Percentiles rank a stretch among this genome's conserved stretches.
phyloP scores from a whole-genome alignment of 306 rosid species.

The Betula pendula region DNA sequence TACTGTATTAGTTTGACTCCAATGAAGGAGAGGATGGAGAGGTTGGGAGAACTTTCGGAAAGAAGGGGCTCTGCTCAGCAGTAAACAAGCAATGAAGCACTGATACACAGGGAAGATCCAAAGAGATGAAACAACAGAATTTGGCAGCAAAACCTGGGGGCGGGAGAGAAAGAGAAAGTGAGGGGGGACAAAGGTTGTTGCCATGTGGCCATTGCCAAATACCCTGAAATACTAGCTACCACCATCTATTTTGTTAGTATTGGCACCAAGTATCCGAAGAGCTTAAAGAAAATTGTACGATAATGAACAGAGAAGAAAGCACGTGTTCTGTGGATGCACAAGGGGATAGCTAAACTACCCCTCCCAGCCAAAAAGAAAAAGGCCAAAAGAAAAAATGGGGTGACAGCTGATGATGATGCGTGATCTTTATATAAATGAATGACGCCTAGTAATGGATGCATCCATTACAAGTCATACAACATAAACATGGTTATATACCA shows the following conservation, averaged over 20 bases:
- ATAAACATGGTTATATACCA: not conserved
- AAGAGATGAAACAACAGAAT: slow-evolving; percentile 2
- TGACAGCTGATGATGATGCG: not conserved
- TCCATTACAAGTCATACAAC: not conserved
- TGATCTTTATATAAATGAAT: not conserved
- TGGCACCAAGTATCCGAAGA: not conserved
- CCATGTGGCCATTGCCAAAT: not conserved
- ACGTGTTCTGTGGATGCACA: not conserved
- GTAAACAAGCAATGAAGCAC: slow-evolving; percentile 6
- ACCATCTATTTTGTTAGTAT: not conserved
- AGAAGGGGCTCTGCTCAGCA: not conserved
- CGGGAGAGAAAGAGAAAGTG: slow-evolving; percentile 1
- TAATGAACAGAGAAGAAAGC: not conserved
- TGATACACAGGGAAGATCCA: slow-evolving; percentile 1
- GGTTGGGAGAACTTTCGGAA: not conserved
- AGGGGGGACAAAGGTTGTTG: not conserved
- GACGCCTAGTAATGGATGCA: not conserved
- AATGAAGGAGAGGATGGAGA: not conserved
- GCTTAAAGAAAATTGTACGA: not conserved
- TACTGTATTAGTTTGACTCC: not conserved
- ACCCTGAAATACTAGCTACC: not conserved
- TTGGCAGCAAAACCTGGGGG: slow-evolving; percentile 10
- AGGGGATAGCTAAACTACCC: not conserved
- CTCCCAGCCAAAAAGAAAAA: not conserved
- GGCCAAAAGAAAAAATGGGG: not conserved